A percentile compares a stretch with the other conserved stretches of the same genome.
phyloP scores from a whole-genome alignment of 192 early-diverging fungal species.

The Dimargaris verticillata region DNA sequence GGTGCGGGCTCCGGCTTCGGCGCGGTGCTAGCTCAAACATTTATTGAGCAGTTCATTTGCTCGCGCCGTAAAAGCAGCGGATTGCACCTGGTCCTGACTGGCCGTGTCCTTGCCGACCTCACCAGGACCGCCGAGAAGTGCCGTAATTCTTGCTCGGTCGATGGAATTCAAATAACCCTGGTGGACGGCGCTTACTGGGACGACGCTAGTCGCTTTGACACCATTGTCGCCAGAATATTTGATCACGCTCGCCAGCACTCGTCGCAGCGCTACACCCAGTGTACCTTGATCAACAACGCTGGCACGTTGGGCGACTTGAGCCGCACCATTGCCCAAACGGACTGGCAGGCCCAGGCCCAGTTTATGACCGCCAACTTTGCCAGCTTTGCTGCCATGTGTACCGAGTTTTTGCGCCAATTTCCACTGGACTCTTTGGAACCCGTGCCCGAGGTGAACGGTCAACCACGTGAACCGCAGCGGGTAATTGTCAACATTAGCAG shows the following conservation, averaged over 20 bases:
- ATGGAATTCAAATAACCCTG: no score
- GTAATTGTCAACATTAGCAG: slow-evolving; percentile 67
- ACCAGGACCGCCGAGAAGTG: slow-evolving; percentile 13
- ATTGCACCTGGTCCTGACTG: slow-evolving; percentile 33
- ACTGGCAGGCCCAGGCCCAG: slow-evolving; percentile 23
- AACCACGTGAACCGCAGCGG: slow-evolving; percentile 14
- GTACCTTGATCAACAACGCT: slow-evolving; percentile 55
- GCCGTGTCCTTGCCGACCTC: slow-evolving; percentile 25
- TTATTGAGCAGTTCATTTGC: slow-evolving; percentile 17
- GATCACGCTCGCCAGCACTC: no score
- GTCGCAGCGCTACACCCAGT: no score
- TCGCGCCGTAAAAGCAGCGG: slow-evolving; percentile 15
- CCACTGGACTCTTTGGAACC: neutral
- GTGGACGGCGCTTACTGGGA: no score
- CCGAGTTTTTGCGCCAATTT: slow-evolving; percentile 18
- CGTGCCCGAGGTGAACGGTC: no score
- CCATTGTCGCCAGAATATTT: no score
- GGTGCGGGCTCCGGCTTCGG: slow-evolving; percentile 56
- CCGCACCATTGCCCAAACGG: slow-evolving; percentile 34
- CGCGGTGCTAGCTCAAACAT: slow-evolving; percentile 26
- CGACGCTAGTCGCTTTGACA: no score
- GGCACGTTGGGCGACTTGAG: slow-evolving; percentile 54
- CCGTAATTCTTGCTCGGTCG: no score
- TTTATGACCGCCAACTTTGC: slow-evolving; percentile 43
- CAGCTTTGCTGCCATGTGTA: slow-evolving; percentile 31